phyloP scores from a whole-genome alignment of 257 asterid genomes.

The Penstemon barbatus region DNA sequence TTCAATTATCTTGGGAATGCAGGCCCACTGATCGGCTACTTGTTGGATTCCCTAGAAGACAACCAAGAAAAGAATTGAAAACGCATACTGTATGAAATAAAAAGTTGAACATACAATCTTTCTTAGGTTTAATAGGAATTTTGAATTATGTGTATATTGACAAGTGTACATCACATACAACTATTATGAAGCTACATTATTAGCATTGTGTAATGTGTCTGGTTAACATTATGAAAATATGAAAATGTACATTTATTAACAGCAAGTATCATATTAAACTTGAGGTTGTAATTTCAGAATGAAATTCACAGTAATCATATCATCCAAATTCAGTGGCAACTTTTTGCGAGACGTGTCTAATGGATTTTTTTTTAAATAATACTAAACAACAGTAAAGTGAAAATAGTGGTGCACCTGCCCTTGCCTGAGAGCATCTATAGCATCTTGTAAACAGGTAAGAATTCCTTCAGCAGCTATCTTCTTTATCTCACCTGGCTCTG shows the following conservation, averaged over 20 bases:
- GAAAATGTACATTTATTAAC: not conserved
- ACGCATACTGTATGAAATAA: not conserved
- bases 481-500: slow-evolving; percentile 69
- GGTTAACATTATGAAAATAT: not conserved
- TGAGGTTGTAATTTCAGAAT: not conserved
- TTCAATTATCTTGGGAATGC: slow-evolving; percentile 77
- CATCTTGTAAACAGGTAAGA: slow-evolving; percentile 83
- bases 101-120: not conserved
- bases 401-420: slow-evolving; percentile 50
- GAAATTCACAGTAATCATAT: not conserved
- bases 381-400: slow-evolving; percentile 1
- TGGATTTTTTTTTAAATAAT: not conserved
- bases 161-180: too few relatives aligned
- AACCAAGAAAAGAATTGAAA: not conserved
- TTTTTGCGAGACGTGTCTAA: not conserved
- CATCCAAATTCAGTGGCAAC: not conserved
- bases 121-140: too few relatives aligned
- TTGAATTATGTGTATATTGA: too few relatives aligned
- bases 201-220: too few relatives aligned
- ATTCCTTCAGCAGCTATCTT: slow-evolving; percentile 90
- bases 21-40: slow-evolving; percentile 75
- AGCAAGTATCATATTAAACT: not conserved
- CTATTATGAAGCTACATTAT: too few relatives aligned
- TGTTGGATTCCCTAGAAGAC: slow-evolving; percentile 50
- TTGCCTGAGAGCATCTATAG: slow-evolving; percentile 70